A percentile compares a stretch with the other conserved stretches of the same genome.
phyloP scores from a whole-genome alignment of 108 stramenopile genomes.

The Asterionellopsis glacialis region DNA sequence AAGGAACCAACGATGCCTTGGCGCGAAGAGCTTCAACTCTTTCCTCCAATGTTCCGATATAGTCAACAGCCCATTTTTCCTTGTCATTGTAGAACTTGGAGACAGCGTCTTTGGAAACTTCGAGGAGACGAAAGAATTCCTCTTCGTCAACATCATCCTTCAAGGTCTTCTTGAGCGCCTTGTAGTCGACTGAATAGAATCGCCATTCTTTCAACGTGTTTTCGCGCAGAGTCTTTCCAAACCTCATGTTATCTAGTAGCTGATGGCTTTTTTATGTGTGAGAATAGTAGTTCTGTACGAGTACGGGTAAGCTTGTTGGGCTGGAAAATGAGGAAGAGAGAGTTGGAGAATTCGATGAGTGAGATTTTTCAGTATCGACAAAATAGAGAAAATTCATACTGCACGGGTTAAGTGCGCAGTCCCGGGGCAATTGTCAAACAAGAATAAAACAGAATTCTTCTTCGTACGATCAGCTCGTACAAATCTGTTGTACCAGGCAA shows the following conservation, averaged over 20 bases:
- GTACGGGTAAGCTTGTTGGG: too few relatives aligned
- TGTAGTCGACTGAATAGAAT: conserved; percentile 54
- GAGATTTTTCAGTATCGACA: too few relatives aligned
- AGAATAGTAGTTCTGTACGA: too few relatives aligned
- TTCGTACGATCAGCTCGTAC: too few relatives aligned
- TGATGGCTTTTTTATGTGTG: not conserved
- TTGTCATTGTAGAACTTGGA: conserved; percentile 55
- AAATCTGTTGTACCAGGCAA: too few relatives aligned
- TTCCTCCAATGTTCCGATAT: conserved; percentile 40
- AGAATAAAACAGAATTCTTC: too few relatives aligned
- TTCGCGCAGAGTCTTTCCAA: conserved; percentile 42
- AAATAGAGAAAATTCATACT: too few relatives aligned
- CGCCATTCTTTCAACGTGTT: conserved; percentile 47
- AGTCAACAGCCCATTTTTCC: conserved; percentile 41
- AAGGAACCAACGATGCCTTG: not conserved
- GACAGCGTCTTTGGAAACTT: conserved; percentile 40
- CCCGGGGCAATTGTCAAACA: too few relatives aligned
- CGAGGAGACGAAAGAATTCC: conserved; percentile 32
- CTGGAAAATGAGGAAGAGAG: too few relatives aligned
- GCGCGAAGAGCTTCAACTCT: conserved; percentile 37
- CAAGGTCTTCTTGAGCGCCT: conserved; percentile 38
- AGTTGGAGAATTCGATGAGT: too few relatives aligned
- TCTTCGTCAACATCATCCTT: conserved; percentile 18
- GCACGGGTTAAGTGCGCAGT: too few relatives aligned
- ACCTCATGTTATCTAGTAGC: conserved; percentile 51